Base-by-base conservation (phyloP, 768 basidiomycete genomes). In the Suillus placidus region DNA sequence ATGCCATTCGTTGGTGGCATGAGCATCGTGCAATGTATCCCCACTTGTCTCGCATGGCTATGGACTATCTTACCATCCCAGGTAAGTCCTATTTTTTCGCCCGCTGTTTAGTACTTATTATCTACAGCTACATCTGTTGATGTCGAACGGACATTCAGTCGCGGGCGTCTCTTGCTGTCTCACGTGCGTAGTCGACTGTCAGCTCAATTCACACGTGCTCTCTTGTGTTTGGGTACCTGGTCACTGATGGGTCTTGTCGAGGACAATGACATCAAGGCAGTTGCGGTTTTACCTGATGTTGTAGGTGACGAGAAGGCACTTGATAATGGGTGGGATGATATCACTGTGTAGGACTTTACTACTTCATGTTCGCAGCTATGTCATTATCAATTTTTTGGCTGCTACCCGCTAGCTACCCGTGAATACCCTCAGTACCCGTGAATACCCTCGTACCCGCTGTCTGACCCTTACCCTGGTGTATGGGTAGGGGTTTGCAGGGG, bases 201-300 rank as follows among this genome's bases (percentile, higher is more conserved):
- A 5, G 68, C 60, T 5, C 66, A 74, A 64, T 70, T 72, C 1
- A 74, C 74, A 0, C 66, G 70, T 1, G 71, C 74, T 0, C 60
- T 77, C 6, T 61, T 81, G 40, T 82, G 80, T 64, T 70, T 81
- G 0, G 74, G 74, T 8, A 61, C 40, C 1, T 82, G 80, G 80
- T 76, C 72, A 52, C 26, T 5, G 0, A 20, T 74, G 38, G 74
- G 71, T 3, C 61, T 75, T 0, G 66, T 81, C 0, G 69, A 73
- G 35, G 71, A 77, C 64, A 51, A 58, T 4, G 73, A 79, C 67
- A 18, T 61, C 7, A 61, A 45, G 45, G 63, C 54, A 4, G 63
- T 64, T 18, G 57, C 13, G 42, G 40, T 20, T 23, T 34, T 55
- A 32, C 52, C 51, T 13, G 63, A 64, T 34, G 16, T 51, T 47